A percentile compares a stretch with the other conserved stretches of the same genome.
phyloP scores from a whole-genome alignment of 257 asterid species.

The Solanum sparsipilum region DNA sequence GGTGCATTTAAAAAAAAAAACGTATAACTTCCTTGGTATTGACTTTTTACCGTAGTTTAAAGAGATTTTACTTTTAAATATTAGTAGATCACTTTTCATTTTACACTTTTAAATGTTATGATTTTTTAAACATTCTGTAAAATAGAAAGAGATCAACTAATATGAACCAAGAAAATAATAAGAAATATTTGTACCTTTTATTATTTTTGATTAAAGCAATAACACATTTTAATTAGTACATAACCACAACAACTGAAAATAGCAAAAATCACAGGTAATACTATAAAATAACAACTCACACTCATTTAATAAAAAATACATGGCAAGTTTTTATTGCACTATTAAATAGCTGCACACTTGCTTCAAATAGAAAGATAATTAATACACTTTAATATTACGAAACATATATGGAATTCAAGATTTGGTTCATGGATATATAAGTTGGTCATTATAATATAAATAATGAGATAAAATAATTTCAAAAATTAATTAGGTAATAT shows the following conservation, averaged over 20 bases:
- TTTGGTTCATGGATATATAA: not conserved
- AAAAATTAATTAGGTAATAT: not conserved
- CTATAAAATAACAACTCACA: not conserved
- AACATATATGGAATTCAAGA: not conserved
- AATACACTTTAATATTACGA: not conserved
- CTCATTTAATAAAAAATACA: not conserved
- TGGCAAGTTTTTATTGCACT: not conserved
- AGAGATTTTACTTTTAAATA: not conserved
- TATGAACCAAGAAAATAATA: too few species aligned
- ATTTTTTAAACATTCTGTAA: too few species aligned
- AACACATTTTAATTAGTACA: not conserved
- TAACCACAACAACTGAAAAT: not conserved
- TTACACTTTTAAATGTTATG: not conserved
- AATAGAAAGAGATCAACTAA: too few species aligned
- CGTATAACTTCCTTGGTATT: not conserved
- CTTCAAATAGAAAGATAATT: not conserved
- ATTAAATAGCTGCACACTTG: not conserved
- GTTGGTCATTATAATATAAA: too few species aligned
- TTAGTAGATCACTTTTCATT: not conserved
- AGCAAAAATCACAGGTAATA: not conserved
- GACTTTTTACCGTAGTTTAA: not conserved
- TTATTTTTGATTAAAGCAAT: not conserved
- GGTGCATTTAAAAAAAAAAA: too few species aligned
- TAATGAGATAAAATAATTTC: not conserved
- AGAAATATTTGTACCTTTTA: not conserved